phyloP scores from a whole-genome alignment of 352 stramenopile genomes.

The Globisporangium abappressorium region DNA sequence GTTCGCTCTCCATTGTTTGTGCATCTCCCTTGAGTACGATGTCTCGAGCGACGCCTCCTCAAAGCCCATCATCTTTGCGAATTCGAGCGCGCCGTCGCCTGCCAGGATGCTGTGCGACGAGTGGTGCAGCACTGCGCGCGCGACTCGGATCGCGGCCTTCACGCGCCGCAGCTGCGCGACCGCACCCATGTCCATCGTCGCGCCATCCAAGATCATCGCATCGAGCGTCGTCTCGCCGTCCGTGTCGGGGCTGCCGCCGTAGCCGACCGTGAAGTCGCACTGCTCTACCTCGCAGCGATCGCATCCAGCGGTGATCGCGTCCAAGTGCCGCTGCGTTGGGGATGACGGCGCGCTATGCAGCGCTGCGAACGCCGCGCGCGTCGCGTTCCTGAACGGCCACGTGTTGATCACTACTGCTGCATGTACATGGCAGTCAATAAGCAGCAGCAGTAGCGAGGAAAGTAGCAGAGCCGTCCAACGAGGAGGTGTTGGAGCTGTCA shows the following conservation, averaged over 20 bases:
- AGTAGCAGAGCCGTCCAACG: slow-evolving; percentile 2
- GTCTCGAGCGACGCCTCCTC: slow-evolving; percentile 71
- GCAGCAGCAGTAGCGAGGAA: neutral
- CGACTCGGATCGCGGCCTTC: slow-evolving; percentile 82
- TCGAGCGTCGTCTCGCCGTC: slow-evolving; percentile 88
- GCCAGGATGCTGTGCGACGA: slow-evolving; percentile 86
- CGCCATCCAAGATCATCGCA: slow-evolving; percentile 89
- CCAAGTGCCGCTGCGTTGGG: slow-evolving; percentile 26
- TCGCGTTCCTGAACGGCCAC: slow-evolving; percentile 79
- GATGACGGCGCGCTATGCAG: slow-evolving; percentile 18
- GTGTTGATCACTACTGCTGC: slow-evolving; percentile 78
- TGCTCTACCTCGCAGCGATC: slow-evolving; percentile 82
- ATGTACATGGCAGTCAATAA: neutral
- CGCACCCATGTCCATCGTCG: slow-evolving; percentile 80
- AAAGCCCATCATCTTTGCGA: slow-evolving; percentile 91
- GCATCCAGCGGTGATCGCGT: slow-evolving; percentile 69
- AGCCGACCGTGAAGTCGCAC: slow-evolving; percentile 89
- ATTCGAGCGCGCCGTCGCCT: slow-evolving; percentile 78
- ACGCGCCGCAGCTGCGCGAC: slow-evolving; percentile 79
- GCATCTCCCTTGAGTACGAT: slow-evolving; percentile 46
- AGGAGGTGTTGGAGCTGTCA: neutral
- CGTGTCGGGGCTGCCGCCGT: slow-evolving; percentile 83
- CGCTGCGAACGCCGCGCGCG: slow-evolving; percentile 54
- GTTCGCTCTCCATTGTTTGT: slow-evolving; percentile 51
- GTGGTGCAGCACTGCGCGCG: slow-evolving; percentile 86